Evolutionary conservation across 768 basidiomycete species (phyloP), one percentile per base, ranked within the genome.

Genomic region (Sarcodon aspratus): DNA sequence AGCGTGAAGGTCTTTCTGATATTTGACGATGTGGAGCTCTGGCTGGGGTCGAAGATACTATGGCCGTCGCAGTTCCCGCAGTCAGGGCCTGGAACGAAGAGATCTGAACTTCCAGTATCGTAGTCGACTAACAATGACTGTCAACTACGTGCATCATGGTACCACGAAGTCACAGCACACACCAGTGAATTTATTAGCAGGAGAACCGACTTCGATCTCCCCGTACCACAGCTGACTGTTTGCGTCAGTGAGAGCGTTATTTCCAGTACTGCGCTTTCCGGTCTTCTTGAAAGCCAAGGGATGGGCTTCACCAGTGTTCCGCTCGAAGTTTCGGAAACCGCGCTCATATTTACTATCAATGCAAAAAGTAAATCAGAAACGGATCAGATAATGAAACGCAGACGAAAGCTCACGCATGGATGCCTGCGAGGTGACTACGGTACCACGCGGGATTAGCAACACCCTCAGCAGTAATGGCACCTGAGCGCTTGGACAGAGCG

Each of bases 101-200:
- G 59, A 59, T 79, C 77, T 43, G 69, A 63, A 38, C 73, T 75
- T 27, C 76, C 61, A 13, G 74, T 76, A 54, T 76, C 76, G 49
- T 76, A 73, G 55, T 74, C 72, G 38, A 77, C 73, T 72, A 48
- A 9, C 32, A 9, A 31, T 31, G 10, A 15, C 11, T 31, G 40
- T 45, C 44, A 8, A 44, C 9, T 32, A n/a, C 32, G 33, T 11
- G 6, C 37, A 33, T 27, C 27, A 27, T 27, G 21, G 48, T n/a
- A 42, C 48, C 27, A 9, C 18, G 32, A 7, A 50, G 42, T 55
- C 54, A 52, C 56, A 53, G 43, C 57, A 73, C 71, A 27, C 5
- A 27, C 21, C 75, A 52, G 62, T 66, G 55, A 69, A 76, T 10
- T 51, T 55, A 51, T 60, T 57, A 4, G 71, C 60, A 13, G 77